Conservation (phyloP, 768 basidiomycete genomes). For the Ramaria sp. region DNA sequence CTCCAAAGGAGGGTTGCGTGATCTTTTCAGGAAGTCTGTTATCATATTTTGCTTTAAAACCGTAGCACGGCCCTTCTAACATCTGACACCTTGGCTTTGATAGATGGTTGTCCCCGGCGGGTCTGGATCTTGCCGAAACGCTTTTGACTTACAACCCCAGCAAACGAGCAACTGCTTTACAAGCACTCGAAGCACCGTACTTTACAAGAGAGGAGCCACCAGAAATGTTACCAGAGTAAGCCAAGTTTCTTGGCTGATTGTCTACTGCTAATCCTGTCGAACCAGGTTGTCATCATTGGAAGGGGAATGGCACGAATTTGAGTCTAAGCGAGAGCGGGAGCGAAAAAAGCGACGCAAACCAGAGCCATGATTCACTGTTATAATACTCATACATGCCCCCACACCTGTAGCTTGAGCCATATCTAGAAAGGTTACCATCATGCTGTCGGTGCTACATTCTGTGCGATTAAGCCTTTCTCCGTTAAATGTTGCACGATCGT, state of each 20-base stretch:
- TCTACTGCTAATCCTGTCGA: neutral
- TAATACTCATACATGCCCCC: neutral
- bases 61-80: neutral
- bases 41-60: conserved; percentile 14
- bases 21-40: conserved; percentile 72
- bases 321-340: conserved; percentile 85
- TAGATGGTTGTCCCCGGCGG: conserved; percentile 82
- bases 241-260: conserved; percentile 11
- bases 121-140: conserved; percentile 76
- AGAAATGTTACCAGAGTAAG: conserved; percentile 74
- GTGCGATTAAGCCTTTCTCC: conserved; percentile 54
- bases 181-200: conserved; percentile 77
- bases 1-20: conserved; percentile 67
- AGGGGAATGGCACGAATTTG: conserved; percentile 98
- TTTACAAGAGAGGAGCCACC: conserved; percentile 73
- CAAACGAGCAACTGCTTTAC: conserved; percentile 61
- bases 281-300: conserved; percentile 65
- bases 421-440: conserved; percentile 1
- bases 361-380: conserved; percentile 22
- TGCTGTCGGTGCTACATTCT: conserved; percentile 14
- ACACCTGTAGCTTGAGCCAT: neutral
- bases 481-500: conserved; percentile 77
- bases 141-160: conserved; percentile 75
- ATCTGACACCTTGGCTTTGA: neutral
- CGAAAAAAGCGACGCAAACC: conserved; percentile 60